phyloP scores from a whole-genome alignment of 768 basidiomycete species.

The Hericium alpestre region DNA sequence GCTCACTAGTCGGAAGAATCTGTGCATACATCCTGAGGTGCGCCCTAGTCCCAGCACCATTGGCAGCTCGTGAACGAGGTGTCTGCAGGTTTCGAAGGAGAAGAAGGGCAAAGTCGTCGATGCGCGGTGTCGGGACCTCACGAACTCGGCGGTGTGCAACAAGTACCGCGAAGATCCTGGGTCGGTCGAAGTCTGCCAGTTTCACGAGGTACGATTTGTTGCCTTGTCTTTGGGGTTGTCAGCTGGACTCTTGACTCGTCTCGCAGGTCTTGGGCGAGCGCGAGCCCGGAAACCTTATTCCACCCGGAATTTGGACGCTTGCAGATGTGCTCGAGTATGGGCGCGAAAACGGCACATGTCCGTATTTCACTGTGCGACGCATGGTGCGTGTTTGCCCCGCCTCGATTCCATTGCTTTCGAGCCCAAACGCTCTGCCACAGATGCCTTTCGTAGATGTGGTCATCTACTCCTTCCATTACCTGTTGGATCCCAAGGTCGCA shows the following conservation, averaged over 20 bases:
- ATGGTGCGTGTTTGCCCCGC: conserved; percentile 53
- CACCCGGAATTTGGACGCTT: conserved; percentile 85
- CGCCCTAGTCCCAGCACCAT: not conserved
- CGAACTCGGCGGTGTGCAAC: conserved; percentile 72
- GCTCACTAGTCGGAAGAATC: conserved; percentile 89
- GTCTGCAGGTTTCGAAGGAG: conserved; percentile 80
- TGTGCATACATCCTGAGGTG: conserved; percentile 92
- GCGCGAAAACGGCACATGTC: conserved; percentile 76
- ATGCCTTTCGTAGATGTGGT: conserved; percentile 93
- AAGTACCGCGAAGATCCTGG: conserved; percentile 80
- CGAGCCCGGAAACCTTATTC: conserved; percentile 73
- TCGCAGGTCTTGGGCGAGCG: conserved; percentile 69
- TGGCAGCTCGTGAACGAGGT: not conserved
- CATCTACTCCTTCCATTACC: conserved; percentile 98
- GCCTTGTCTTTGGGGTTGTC: not conserved
- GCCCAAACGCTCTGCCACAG: conserved; percentile 27
- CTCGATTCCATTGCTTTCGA: not conserved
- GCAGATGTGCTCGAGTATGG: conserved; percentile 89
- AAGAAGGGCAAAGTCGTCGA: conserved; percentile 98
- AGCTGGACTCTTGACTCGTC: not conserved
- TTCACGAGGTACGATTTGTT: conserved; percentile 73
- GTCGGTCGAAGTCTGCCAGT: conserved; percentile 84
- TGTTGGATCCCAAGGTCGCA: conserved; percentile 97
- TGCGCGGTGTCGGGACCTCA: conserved; percentile 92
- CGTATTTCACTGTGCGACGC: conserved; percentile 90